A percentile compares a stretch with the other conserved stretches of the same genome.
These are phyloP conservation scores for Cladophialophora carrionii DNA, from an alignment of 2,329 filamentous ascomycete species.

Conservation along the genomic window DNA sequence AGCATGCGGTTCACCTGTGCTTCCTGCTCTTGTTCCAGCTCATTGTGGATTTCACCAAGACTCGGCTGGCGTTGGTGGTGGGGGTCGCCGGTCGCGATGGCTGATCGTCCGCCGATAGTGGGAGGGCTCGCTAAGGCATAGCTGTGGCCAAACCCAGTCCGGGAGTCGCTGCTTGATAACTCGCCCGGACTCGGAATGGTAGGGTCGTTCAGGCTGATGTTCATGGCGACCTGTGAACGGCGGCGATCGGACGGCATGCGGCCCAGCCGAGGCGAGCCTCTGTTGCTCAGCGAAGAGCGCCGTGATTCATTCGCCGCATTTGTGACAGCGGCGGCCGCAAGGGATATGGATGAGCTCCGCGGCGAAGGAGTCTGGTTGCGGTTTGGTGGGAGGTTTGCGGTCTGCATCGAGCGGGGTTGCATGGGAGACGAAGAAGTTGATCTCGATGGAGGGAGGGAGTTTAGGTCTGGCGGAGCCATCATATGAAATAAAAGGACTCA, in stretches of 20 bases:
- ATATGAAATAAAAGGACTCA: neutral
- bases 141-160: slow-evolving; percentile 43
- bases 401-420: slow-evolving; percentile 41
- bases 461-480: slow-evolving; percentile 72
- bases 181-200: slow-evolving; percentile 45
- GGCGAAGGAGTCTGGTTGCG: slow-evolving; percentile 52
- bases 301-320: slow-evolving; percentile 72
- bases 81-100: slow-evolving; percentile 51
- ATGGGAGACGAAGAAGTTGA: slow-evolving; percentile 48
- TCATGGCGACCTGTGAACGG: slow-evolving; percentile 48
- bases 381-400: slow-evolving; percentile 38
- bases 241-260: slow-evolving; percentile 47
- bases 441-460: slow-evolving; percentile 66
- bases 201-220: slow-evolving; percentile 48
- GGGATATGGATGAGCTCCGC: slow-evolving; percentile 65
- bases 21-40: slow-evolving; percentile 57
- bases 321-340: slow-evolving; percentile 75
- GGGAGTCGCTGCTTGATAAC: slow-evolving; percentile 45
- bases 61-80: slow-evolving; percentile 55
- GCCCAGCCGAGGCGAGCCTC: slow-evolving; percentile 41
- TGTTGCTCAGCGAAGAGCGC: slow-evolving; percentile 46
- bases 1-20: slow-evolving; percentile 57
- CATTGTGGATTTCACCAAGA: slow-evolving; percentile 55
- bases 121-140: slow-evolving; percentile 50
- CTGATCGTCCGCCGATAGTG: slow-evolving; percentile 48